These are phyloP conservation scores for Salvia sclarea DNA, from an alignment of 305 asterid genomes.

Conservation along the genomic window DNA sequence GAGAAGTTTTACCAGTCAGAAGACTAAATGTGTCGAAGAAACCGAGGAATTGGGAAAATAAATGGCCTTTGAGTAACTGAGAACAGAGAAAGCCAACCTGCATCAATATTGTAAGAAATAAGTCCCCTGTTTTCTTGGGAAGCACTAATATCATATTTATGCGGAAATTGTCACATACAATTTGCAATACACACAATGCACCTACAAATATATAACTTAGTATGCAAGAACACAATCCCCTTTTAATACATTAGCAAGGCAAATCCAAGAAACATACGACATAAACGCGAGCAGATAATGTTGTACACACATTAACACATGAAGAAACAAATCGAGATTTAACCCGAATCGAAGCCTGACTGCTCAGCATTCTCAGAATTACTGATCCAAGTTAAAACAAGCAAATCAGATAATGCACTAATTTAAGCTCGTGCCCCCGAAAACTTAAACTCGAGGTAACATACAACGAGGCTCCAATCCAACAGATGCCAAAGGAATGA, in stretches of 20 bases:
- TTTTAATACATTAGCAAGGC: not conserved
- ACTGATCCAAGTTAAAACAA: not conserved
- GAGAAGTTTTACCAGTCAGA: slow-evolving; percentile 5
- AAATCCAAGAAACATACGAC: not conserved
- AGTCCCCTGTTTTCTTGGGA: not conserved
- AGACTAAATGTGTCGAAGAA: not conserved
- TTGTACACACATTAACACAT: not conserved
- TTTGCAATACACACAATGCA: not conserved
- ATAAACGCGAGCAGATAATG: not conserved
- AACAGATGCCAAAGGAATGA: not conserved
- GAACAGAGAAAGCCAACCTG: slow-evolving; percentile 34
- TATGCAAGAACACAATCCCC: not conserved
- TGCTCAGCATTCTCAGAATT: not conserved
- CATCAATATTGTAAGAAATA: slow-evolving; percentile 11
- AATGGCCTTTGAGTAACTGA: slow-evolving; percentile 12
- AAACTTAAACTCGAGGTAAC: not conserved
- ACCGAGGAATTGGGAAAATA: not conserved
- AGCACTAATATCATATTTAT: not conserved
- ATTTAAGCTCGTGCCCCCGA: not conserved
- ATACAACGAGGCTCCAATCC: not conserved
- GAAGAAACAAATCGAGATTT: not conserved
- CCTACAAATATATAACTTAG: not conserved
- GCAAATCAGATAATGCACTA: not conserved
- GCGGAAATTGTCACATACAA: not conserved
- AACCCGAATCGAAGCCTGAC: not conserved